Conservation (phyloP, 176 grass and related monocot species). For the Luzula sylvatica region DNA sequence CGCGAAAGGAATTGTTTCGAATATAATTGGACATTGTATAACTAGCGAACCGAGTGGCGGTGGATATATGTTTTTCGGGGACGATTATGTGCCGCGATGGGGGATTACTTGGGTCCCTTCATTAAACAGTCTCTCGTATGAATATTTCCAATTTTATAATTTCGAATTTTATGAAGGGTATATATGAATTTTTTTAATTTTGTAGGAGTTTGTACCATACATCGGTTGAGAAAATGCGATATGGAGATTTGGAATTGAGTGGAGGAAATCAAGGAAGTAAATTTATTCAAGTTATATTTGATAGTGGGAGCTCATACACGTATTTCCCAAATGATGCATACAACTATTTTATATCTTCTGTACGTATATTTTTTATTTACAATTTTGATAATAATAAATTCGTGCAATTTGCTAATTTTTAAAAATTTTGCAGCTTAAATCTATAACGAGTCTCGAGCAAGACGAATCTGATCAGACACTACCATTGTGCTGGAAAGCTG, state of each 20-base stretch:
- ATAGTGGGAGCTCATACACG: conserved; percentile 91
- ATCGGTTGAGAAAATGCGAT: conserved; percentile 50
- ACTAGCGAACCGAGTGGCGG: conserved; percentile 35
- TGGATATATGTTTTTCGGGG: conserved; percentile 82
- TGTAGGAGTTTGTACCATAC: conserved; percentile 59
- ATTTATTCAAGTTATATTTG: conserved; percentile 71
- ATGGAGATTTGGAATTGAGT: conserved; percentile 44
- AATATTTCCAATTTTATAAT: no score
- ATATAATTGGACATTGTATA: conserved; percentile 68
- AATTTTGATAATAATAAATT: not conserved
- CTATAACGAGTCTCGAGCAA: conserved; percentile 32
- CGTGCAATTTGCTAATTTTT: not conserved
- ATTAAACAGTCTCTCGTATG: no score
- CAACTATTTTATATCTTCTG: conserved; percentile 47
- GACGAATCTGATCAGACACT: conserved; percentile 72
- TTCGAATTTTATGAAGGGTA: no score
- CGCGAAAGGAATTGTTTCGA: conserved; percentile 53
- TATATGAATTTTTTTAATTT: conserved; percentile 2
- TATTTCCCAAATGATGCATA: conserved; percentile 92
- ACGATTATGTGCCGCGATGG: conserved; percentile 66
- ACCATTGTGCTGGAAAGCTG: conserved; percentile 64
- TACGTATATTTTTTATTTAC: conserved; percentile 24
- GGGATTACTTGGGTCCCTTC: conserved; percentile 71
- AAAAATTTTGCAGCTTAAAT: conserved; percentile 43
- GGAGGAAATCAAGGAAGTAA: conserved; percentile 28